phyloP scores from a whole-genome alignment of 441 rosid species.

The Theobroma grandiflorum region DNA sequence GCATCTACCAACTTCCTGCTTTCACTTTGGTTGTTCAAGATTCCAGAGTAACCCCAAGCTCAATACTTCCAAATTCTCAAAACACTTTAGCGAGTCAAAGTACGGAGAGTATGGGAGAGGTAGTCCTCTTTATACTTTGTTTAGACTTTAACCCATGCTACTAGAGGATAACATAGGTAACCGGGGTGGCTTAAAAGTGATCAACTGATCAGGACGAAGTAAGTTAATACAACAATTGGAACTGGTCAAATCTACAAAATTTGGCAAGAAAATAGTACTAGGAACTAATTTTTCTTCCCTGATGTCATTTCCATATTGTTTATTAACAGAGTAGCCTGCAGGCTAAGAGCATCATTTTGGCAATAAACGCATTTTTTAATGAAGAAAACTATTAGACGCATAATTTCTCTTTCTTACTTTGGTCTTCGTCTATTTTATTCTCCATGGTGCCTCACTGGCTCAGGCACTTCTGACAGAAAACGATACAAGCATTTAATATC shows the following conservation, averaged over 20 bases:
- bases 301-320: slow-evolving; percentile 23
- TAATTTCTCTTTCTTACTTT: not conserved
- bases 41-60: not conserved
- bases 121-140: too few relatives aligned
- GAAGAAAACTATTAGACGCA: not conserved
- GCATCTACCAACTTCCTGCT: not conserved
- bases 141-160: not conserved
- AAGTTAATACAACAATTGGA: not conserved
- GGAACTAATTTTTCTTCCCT: not conserved
- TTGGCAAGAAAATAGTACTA: not conserved
- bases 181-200: slow-evolving; percentile 3
- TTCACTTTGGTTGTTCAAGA: not conserved
- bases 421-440: not conserved
- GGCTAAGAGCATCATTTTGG: not conserved
- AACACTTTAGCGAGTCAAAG: too few relatives aligned
- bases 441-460: not conserved
- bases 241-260: not conserved
- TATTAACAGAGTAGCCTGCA: slow-evolving; percentile 25
- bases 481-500: not conserved
- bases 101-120: too few relatives aligned
- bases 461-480: not conserved
- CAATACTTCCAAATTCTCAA: not conserved
- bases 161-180: not conserved
- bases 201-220: slow-evolving; percentile 14
- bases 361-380: not conserved